Evolutionary conservation across 257 asterid species (phyloP).

Genomic region (Sherardia arvensis): DNA sequence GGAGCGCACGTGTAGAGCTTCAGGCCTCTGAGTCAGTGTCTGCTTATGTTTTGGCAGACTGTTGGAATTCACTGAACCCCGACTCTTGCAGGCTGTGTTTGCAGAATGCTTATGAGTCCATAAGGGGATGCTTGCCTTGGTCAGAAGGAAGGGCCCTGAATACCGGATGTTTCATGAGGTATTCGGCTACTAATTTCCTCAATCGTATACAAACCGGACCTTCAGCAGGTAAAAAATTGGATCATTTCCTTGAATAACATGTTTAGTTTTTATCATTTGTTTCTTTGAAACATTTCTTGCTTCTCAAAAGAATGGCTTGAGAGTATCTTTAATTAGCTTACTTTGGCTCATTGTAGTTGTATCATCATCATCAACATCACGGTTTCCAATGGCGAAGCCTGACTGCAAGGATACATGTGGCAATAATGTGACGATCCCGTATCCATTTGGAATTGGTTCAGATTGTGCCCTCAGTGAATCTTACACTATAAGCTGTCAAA

Average conservation of each 20-base stretch:
- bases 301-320: not conserved
- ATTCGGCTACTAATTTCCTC: slow-evolving; percentile 33
- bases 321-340: not conserved
- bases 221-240: slow-evolving; percentile 43
- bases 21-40: slow-evolving; percentile 25
- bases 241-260: no score
- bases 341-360: not conserved
- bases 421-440: slow-evolving; percentile 9
- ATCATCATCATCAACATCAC: not conserved
- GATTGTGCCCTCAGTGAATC: slow-evolving; percentile 14
- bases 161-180: slow-evolving; percentile 42
- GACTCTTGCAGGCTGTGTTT: slow-evolving; percentile 29
- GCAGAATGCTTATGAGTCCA: slow-evolving; percentile 31
- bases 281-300: not conserved
- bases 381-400: not conserved
- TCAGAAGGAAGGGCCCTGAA: slow-evolving; percentile 38
- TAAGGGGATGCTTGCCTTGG: slow-evolving; percentile 39
- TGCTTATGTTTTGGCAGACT: slow-evolving; percentile 33
- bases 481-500: slow-evolving; percentile 11
- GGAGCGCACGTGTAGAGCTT: slow-evolving; percentile 23
- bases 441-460: slow-evolving; percentile 19
- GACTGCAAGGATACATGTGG: slow-evolving; percentile 10
- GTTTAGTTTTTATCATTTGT: no score
- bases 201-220: slow-evolving; percentile 27
- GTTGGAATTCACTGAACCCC: slow-evolving; percentile 30